phyloP scores from a whole-genome alignment of 108 stramenopile species.

The Cyclotella choctawhatcheeana region DNA sequence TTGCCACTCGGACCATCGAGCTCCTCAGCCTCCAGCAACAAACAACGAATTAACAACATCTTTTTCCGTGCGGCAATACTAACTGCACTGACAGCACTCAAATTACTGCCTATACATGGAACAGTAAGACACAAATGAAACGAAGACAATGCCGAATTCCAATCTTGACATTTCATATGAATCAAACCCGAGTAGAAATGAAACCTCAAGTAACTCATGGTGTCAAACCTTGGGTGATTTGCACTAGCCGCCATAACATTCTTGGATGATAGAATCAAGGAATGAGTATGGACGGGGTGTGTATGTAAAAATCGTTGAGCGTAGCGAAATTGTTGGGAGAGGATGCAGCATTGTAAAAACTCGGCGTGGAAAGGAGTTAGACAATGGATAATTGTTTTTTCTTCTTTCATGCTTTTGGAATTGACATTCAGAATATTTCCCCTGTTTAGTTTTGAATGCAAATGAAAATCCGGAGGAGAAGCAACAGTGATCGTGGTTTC shows the following conservation, averaged over 20 bases:
- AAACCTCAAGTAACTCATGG: conserved; percentile 57
- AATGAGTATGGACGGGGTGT: conserved; percentile 16
- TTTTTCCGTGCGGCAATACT: conserved; percentile 77
- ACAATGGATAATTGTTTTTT: neutral
- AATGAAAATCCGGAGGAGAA: neutral
- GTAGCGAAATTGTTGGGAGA: conserved; percentile 63
- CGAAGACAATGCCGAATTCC: conserved; percentile 59
- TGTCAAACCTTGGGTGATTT: neutral
- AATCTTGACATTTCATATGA: conserved; percentile 63
- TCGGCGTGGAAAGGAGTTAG: conserved; percentile 55
- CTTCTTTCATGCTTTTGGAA: neutral
- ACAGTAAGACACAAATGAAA: conserved; percentile 70
- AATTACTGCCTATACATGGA: conserved; percentile 34
- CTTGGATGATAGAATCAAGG: conserved; percentile 1
- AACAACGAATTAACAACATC: conserved; percentile 62
- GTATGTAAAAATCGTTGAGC: conserved; percentile 41
- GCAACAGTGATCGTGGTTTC: conserved; percentile 8
- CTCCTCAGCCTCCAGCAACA: conserved; percentile 39
- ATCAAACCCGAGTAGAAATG: conserved; percentile 71
- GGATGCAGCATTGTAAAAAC: conserved; percentile 59
- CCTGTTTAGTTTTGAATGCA: neutral
- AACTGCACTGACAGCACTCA: conserved; percentile 39
- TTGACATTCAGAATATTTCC: neutral
- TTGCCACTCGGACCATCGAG: conserved; percentile 15
- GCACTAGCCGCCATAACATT: neutral